These are phyloP conservation scores for Platanus orientalis DNA, from an alignment of 164 flowering plant genomes.

Conservation along the genomic window DNA sequence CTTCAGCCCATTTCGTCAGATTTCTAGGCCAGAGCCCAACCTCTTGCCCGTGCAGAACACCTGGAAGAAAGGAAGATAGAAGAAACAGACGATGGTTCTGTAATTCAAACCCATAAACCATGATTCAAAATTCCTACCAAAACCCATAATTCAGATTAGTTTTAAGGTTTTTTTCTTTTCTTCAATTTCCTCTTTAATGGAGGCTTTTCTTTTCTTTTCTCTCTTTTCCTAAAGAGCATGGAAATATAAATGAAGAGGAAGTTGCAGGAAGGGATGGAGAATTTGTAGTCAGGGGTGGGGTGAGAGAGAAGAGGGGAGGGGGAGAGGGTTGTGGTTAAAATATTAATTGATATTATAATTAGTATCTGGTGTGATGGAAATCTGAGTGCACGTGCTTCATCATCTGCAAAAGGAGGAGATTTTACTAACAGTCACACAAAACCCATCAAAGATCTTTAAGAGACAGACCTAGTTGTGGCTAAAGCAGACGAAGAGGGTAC, in stretches of 20 bases:
- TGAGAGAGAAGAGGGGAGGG: conserved; percentile 18
- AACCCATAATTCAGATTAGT: conserved; percentile 2
- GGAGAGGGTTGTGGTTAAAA: conserved; percentile 14
- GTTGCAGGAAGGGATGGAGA: conserved; percentile 5
- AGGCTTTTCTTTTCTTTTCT: no score
- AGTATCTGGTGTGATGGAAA: conserved; percentile 45
- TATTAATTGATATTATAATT: conserved; percentile 23
- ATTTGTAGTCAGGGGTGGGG: conserved; percentile 10
- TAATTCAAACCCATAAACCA: not conserved
- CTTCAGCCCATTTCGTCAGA: conserved; percentile 22
- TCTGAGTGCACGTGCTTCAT: conserved; percentile 59
- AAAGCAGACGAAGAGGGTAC: conserved; percentile 10
- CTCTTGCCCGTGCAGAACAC: conserved; percentile 8
- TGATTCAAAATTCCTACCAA: not conserved
- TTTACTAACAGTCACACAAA: conserved; percentile 29
- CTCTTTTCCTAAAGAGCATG: not conserved
- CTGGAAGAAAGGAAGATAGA: conserved; percentile 22
- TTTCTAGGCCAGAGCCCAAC: no score
- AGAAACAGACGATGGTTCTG: conserved; percentile 9
- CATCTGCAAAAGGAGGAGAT: conserved; percentile 31
- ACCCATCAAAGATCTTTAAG: conserved; percentile 23
- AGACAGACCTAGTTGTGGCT: conserved; percentile 22
- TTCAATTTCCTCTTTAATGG: no score
- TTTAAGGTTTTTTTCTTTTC: not conserved
- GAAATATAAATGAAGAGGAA: conserved; percentile 6